Percentiles rank a stretch among this genome's conserved stretches.
Evolutionary conservation across 352 stramenopile genomes (phyloP).

Genomic region (Globisporangium recalcitrans): DNA sequence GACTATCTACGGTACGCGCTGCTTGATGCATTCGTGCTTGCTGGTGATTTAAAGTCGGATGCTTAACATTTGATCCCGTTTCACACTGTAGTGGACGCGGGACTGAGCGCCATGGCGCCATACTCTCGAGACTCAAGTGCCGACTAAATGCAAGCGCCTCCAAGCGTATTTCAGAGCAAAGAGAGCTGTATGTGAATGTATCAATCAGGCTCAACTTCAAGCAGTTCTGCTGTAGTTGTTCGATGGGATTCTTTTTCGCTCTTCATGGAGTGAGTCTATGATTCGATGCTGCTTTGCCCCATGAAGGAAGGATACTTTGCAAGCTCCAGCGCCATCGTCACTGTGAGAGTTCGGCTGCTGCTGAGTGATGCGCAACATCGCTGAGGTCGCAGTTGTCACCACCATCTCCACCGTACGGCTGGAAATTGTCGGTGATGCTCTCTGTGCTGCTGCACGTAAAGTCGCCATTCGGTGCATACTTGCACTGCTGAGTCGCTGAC

Average conservation of each 20-base stretch:
- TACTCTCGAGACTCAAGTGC: constrained; percentile 21
- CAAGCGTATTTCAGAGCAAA: not conserved
- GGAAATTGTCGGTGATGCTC: not conserved
- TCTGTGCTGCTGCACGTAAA: constrained; percentile 10
- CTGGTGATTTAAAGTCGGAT: not conserved
- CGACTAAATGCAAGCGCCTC: not conserved
- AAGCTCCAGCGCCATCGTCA: not conserved
- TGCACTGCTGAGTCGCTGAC: constrained; percentile 2
- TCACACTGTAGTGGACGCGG: constrained; percentile 51
- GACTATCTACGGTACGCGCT: constrained; percentile 84
- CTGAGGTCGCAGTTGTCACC: not conserved
- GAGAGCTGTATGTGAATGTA: not conserved
- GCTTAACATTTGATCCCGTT: constrained; percentile 7
- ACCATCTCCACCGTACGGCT: not conserved
- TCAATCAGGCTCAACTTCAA: not conserved
- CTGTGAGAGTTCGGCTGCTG: not conserved
- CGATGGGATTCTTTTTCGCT: not conserved
- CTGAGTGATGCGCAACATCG: not conserved
- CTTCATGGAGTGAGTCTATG: not conserved
- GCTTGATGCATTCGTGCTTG: not conserved
- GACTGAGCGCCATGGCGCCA: constrained; percentile 54
- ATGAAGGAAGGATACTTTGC: not conserved
- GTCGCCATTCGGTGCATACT: not conserved
- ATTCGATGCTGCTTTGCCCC: not conserved
- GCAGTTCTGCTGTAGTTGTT: not conserved